Base-by-base conservation (phyloP, 176 grass and related monocot species). In the Hordeum marinum region DNA sequence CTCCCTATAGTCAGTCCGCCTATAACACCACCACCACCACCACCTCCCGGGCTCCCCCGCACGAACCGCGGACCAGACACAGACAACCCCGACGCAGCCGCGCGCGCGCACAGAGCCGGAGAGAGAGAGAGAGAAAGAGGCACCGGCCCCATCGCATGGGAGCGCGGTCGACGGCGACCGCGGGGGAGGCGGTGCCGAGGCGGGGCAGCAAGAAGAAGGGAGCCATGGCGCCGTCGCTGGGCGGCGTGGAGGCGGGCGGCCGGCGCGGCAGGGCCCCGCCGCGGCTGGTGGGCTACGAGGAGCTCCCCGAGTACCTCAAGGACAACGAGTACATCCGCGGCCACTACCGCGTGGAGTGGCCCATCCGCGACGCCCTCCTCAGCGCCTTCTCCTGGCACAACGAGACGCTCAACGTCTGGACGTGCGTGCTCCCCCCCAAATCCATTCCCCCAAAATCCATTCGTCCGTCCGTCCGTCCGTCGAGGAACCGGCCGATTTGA, bases 331-430 rank as follows among this genome's bases (percentile, higher is more conserved):
- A 75, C 89, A 96, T 99, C 81, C 91, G 74, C 68, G 86, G 89
- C 0, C 80, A 99, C 79, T 99, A 99, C 91, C 80, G 96, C 65
- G 88, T 83, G 17, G 93, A 99, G 79, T 99, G 93, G 93, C 93
- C 93, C 54, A n/a, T 99, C 75, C 86, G 88, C 57, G 86, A 96
- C 68, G 93, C 93, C 25, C 45, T 96, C 70, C 96, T 96, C 84
- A 96, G 96, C 90, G 88, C 85, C 88, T 99, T 99, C 94, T 61
- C 94, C 64, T 99, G 96, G 96, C 96, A 99, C 91, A 96, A 94
- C 86, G 93, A 99, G 88, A 99, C 94, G n/a, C 96, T 99, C 84
- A 99, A 99, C 57, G 82, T 99, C 88, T 99, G 93, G 96, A 99
- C 96, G 93, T 99, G 83, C 67, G 36, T 34, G 1, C 23, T 5